These are phyloP conservation scores for Poa annua DNA, from an alignment of 176 grass and related monocot species.

Conservation along the genomic window DNA sequence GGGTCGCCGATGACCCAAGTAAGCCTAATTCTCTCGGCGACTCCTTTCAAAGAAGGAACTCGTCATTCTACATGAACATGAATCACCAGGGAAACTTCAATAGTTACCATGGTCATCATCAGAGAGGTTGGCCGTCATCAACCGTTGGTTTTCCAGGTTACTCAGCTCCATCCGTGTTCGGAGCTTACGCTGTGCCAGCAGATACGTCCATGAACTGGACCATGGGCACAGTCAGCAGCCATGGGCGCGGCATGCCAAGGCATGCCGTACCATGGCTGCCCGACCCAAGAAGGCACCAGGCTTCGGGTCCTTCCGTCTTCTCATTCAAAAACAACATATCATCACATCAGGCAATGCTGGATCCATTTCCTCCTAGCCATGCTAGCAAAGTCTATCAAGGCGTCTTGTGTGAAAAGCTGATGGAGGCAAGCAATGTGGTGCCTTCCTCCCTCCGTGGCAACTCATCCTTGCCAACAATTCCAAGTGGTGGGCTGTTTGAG, in stretches of 20 bases:
- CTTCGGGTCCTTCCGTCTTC: background rate
- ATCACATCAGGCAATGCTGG: background rate
- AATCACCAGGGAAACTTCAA: background rate
- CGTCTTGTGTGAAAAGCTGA: background rate
- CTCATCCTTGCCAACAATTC: slow-evolving; percentile 13
- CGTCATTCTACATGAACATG: slow-evolving; percentile 14
- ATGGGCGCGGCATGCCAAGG: background rate
- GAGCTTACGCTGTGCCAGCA: background rate
- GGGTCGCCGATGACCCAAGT: slow-evolving; percentile 9
- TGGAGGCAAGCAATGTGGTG: background rate
- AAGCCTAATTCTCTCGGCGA: background rate
- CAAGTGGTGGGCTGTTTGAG: background rate
- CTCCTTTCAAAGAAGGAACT: slow-evolving; percentile 23
- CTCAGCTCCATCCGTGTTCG: slow-evolving; percentile 29
- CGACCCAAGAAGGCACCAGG: background rate
- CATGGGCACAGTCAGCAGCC: slow-evolving; percentile 9
- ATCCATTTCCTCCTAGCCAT: background rate
- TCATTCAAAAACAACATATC: slow-evolving; percentile 31
- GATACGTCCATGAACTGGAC: slow-evolving; percentile 12
- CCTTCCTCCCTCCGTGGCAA: background rate
- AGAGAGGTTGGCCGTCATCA: slow-evolving; percentile 26
- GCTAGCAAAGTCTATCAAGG: background rate
- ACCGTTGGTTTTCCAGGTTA: background rate
- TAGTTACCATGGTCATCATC: background rate
- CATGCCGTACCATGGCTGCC: background rate